Evolutionary conservation across 208 protist genomes (phyloP).

Genomic region (Wallacemonas sp.): DNA sequence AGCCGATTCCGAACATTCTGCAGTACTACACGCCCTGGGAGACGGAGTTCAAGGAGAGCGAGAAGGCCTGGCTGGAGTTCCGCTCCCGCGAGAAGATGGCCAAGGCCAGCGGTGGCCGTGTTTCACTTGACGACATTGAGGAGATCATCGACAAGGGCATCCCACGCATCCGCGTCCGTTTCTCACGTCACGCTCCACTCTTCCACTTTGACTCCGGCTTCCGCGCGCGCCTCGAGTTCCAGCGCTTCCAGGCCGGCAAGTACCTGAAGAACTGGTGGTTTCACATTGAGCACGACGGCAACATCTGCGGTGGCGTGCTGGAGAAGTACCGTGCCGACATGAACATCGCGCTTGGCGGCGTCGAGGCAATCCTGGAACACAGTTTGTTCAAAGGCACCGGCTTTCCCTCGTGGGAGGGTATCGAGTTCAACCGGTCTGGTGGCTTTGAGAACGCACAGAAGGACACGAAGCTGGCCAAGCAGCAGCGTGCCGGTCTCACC

Average conservation of each 20-base stretch:
- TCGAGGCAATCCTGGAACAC: constrained; percentile 99
- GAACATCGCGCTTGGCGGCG: constrained; percentile 99
- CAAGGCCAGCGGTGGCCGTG: constrained; percentile 94
- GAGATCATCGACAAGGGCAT: constrained; percentile 99
- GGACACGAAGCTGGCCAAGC: constrained; percentile 99
- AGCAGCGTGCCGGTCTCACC: constrained; percentile 99
- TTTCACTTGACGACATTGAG: constrained; percentile 99
- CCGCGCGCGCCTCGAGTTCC: constrained; percentile 98
- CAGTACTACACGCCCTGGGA: constrained; percentile 99
- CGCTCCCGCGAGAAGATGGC: constrained; percentile 98
- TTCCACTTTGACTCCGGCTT: constrained; percentile 99
- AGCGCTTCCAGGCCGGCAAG: constrained; percentile 98
- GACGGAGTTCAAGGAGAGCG: constrained; percentile 99
- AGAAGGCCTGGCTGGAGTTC: constrained; percentile 99
- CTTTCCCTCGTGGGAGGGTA: constrained; percentile 99
- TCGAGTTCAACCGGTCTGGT: constrained; percentile 99
- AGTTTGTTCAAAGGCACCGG: constrained; percentile 99
- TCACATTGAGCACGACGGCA: constrained; percentile 99
- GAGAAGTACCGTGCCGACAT: constrained; percentile 99
- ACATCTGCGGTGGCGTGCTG: constrained; percentile 98
- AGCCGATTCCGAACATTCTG: constrained; percentile 99
- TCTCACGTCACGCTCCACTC: constrained; percentile 99
- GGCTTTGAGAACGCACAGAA: constrained; percentile 99
- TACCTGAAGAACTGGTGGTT: constrained; percentile 99
- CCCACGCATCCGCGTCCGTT: constrained; percentile 99